Evolutionary conservation across 148 eudicot genomes (phyloP), one percentile per base, ranked within the genome.

Genomic region (Vaccinium darrowii): DNA sequence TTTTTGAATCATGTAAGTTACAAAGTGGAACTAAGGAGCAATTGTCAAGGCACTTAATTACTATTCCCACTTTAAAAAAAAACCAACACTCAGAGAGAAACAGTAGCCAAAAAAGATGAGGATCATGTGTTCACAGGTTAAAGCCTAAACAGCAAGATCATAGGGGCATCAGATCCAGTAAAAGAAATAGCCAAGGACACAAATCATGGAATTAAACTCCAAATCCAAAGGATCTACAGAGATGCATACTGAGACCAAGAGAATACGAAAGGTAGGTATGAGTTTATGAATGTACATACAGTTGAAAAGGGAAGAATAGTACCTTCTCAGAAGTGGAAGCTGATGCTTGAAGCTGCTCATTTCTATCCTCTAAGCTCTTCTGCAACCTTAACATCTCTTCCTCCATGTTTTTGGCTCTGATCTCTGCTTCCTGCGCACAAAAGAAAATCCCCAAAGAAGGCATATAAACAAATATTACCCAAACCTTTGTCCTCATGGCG

Each of bases 301-400:
- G 19, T 53, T 36, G 57, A 51, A 76, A 27, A 52, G 16, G 1
- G 27, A 47, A 15, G 16, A 77, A 39, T 51, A 79, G 62, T 62
- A 97, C 99, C 97, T 92, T 91, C 85, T 91, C 93, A 77, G 96
- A 90, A 82, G 80, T 86, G 79, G 92, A 92, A 67, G 93, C 84
- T 63, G 98, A 87, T 84, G 87, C 89, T 79, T 93, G 92, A 84
- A 95, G 88, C 90, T 90, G 88, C 72, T 73, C 86, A 86, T 90
- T 91, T 75, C 90, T 95, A 85, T 95, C 99, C 85, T 95, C 96
- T 84, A 97, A 93, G 75, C 88, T 90, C 88, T 75, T 94, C 84
- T 95, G 92, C 88, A 97, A 91, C 87, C 86, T 89, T 71, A 69
- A 80, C 1, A 95, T 89, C 87, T 95, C 98, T 50, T 92, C 91